Evolutionary conservation across 495 filamentous ascomycete species (phyloP), one percentile per base, ranked within the genome.

Genomic region (Penicillium odoratum): DNA sequence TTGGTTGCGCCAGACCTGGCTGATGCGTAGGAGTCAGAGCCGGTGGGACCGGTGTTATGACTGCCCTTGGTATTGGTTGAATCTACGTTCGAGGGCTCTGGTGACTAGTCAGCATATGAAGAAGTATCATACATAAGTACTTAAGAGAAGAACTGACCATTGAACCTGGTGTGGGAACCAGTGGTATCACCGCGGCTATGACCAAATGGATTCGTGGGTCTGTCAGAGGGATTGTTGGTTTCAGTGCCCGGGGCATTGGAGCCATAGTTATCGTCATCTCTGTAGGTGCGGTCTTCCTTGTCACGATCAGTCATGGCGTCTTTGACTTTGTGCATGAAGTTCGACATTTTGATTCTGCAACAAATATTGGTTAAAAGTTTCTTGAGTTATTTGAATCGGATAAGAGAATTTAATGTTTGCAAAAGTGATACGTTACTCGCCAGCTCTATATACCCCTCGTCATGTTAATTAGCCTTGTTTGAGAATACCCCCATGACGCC

Each of bases 281-380:
- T 47, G 18, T 8, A 43, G 34, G 45, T 33, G 45, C 18, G 54
- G n/a, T 34, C n/a, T 56, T 58, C 47, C 26, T 50, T 48, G 48
- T 50, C 21, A 4, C 11, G 53, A 44, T 73, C 66, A 58, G 79
- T 65, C 60, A 89, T 57, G 60, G 80, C 82, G 5, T 88, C 82
- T 74, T 88, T 88, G 74, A 86, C 78, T 67, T 88, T 89, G 78
- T 89, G 80, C 67, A 87, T 69, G 61, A 88, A 74, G 57, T 74
- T 69, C 40, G 84, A 86, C 84, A 87, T 87, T 58, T 59, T 85
- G 40, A 3, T 33, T 7, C 9, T 33, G 31, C 9, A 7, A 3
- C 5, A 70, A 2, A 11, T 48, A 38, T 18, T 38, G 9, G 6
- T 36, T 33, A 6, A 33, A 33, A 33, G 21, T 21, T 21, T 21